Percentiles rank a stretch among this genome's conserved stretches.
phyloP scores from a whole-genome alignment of 345 rosid species.

The Geranium rotundifolium region DNA sequence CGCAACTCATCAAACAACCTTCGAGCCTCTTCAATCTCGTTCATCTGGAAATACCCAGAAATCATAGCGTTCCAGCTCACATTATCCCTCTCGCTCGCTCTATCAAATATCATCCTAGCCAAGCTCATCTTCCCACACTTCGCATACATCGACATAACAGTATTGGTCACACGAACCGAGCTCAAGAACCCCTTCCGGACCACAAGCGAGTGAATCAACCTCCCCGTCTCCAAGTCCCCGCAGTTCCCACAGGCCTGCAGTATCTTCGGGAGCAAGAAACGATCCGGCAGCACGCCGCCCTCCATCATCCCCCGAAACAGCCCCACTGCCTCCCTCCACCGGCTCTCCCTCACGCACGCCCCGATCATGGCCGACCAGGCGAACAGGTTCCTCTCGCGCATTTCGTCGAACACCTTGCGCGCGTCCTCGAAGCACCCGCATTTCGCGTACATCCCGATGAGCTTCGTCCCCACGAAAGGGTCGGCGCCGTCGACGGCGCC shows the following conservation, averaged over 20 bases:
- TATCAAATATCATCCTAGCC: slow-evolving; percentile 44
- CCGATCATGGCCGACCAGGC: slow-evolving; percentile 94
- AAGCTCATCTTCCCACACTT: slow-evolving; percentile 59
- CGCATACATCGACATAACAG: slow-evolving; percentile 64
- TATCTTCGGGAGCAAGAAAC: slow-evolving; percentile 66
- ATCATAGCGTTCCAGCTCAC: slow-evolving; percentile 75
- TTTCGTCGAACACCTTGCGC: slow-evolving; percentile 52
- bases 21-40: slow-evolving; percentile 50
- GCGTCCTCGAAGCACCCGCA: slow-evolving; percentile 62
- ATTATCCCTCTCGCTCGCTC: slow-evolving; percentile 43
- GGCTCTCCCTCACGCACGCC: slow-evolving; percentile 47
- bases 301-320: slow-evolving; percentile 56
- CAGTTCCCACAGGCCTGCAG: slow-evolving; percentile 73
- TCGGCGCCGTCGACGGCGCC: slow-evolving; percentile 24
- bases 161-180: slow-evolving; percentile 39
- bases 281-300: slow-evolving; percentile 62
- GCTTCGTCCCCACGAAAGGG: slow-evolving; percentile 53
- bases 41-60: slow-evolving; percentile 54
- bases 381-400: slow-evolving; percentile 51
- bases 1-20: slow-evolving; percentile 52
- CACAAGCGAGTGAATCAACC: slow-evolving; percentile 45
- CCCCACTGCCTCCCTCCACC: slow-evolving; percentile 58
- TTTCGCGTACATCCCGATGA: slow-evolving; percentile 64
- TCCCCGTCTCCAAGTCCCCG: slow-evolving; percentile 41
- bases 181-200: slow-evolving; percentile 39